Evolutionary conservation across 2,329 filamentous ascomycete genomes (phyloP).

Genomic region (Magnaporthales sp.): DNA sequence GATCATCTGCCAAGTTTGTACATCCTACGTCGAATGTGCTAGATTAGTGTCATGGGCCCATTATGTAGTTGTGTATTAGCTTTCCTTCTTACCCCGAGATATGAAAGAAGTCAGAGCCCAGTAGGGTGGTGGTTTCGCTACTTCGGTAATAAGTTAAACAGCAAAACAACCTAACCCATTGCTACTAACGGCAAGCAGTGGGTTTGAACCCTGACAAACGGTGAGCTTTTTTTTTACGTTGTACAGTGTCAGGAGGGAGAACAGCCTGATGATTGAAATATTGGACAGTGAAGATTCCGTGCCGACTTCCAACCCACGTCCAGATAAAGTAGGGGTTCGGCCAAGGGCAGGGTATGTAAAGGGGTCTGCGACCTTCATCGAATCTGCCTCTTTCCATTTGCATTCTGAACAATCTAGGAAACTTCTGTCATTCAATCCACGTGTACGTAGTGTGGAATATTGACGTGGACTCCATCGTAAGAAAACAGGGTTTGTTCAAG

Average conservation of each 20-base stretch:
- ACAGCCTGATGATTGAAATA: background rate
- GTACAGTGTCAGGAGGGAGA: background rate
- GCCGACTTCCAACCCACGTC: background rate
- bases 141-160: background rate
- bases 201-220: background rate
- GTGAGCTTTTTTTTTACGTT: background rate
- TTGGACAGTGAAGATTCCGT: background rate
- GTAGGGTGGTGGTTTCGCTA: background rate
- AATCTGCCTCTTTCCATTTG: background rate
- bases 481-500: background rate
- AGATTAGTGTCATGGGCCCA: background rate
- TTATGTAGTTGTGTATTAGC: background rate
- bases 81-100: background rate
- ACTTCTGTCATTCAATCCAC: background rate
- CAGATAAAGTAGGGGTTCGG: background rate
- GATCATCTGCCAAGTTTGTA: background rate
- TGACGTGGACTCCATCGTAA: background rate
- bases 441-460: background rate
- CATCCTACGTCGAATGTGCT: background rate
- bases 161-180: background rate
- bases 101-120: background rate
- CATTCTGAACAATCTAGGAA: background rate
- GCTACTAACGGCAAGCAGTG: background rate
- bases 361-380: background rate
- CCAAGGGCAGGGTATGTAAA: background rate